phyloP scores from a whole-genome alignment of 345 rosid species.

The Moricandia arvensis region DNA sequence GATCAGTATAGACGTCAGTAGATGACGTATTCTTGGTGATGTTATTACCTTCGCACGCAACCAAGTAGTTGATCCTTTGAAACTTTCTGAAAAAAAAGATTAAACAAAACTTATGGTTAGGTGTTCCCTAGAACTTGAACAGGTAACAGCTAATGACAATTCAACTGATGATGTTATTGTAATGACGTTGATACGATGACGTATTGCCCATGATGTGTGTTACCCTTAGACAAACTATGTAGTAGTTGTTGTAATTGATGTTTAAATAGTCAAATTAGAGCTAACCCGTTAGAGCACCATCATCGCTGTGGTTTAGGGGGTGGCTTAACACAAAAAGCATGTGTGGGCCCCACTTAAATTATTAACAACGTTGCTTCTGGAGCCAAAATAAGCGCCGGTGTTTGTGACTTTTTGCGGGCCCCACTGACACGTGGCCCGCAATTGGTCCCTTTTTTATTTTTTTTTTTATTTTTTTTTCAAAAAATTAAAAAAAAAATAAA shows the following conservation, averaged over 20 bases:
- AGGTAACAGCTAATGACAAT: neutral
- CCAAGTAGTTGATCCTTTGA: neutral
- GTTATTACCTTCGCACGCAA: neutral
- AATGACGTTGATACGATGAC: conserved; percentile 20
- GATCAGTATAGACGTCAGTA: conserved; percentile 17
- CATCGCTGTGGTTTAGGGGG: no score
- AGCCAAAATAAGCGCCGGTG: no score
- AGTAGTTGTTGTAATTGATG: neutral
- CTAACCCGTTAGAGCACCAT: no score
- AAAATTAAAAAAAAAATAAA: no score
- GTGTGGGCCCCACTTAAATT: no score
- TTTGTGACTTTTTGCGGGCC: no score
- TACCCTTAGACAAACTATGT: neutral
- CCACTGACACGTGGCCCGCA: no score
- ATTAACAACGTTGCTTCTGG: no score
- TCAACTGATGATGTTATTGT: neutral
- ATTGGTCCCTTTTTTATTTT: no score
- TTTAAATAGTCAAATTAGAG: conserved; percentile 8
- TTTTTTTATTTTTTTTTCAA: no score
- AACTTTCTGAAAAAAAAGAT: neutral
- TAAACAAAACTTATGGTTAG: neutral
- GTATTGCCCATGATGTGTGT: conserved; percentile 14
- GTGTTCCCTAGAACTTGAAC: conserved; percentile 3
- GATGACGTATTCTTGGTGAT: conserved; percentile 24
- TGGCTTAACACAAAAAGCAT: no score